Conservation (phyloP, 768 basidiomycete species). For the Auricularia cornea region DNA sequence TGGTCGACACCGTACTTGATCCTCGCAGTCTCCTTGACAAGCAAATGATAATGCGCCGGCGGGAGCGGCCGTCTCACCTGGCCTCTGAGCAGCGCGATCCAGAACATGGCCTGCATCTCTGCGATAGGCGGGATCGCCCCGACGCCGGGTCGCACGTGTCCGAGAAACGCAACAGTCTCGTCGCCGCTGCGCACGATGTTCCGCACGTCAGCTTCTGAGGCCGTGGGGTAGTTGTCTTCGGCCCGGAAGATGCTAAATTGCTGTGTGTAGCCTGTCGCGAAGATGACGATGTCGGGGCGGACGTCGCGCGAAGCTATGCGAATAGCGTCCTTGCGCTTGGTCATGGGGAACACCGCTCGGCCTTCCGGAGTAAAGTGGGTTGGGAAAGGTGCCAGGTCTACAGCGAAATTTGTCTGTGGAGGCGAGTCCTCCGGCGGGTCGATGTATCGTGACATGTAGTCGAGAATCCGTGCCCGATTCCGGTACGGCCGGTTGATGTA, state of each 20-base stretch:
- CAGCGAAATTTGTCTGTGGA: slow-evolving; percentile 33
- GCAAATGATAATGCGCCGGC: slow-evolving; percentile 44
- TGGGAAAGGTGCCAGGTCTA: slow-evolving; percentile 54
- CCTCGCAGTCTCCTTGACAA: slow-evolving; percentile 40
- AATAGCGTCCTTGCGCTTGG: slow-evolving; percentile 34
- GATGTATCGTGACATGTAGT: slow-evolving; percentile 44
- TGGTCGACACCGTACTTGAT: slow-evolving; percentile 58
- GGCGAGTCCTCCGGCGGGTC: slow-evolving; percentile 46
- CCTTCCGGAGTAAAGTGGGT: slow-evolving; percentile 34
- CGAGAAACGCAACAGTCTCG: slow-evolving; percentile 44
- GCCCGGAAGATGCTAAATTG: slow-evolving; percentile 35
- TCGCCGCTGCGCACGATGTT: slow-evolving; percentile 37
- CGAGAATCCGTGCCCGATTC: slow-evolving; percentile 34
- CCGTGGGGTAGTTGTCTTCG: slow-evolving; percentile 30
- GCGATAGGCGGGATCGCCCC: slow-evolving; percentile 52
- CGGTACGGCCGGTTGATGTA: slow-evolving; percentile 53
- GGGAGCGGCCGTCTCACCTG: slow-evolving; percentile 35
- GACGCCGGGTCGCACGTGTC: slow-evolving; percentile 50
- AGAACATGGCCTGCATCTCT: slow-evolving; percentile 53
- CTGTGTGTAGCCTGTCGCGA: slow-evolving; percentile 42
- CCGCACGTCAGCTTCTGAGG: slow-evolving; percentile 35
- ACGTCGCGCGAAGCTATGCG: slow-evolving; percentile 33
- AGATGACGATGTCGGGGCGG: slow-evolving; percentile 41
- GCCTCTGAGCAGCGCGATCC: slow-evolving; percentile 41
- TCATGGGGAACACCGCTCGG: slow-evolving; percentile 36